Base-by-base conservation (phyloP, 805 yeast species). In the Candida chauliodis region DNA sequence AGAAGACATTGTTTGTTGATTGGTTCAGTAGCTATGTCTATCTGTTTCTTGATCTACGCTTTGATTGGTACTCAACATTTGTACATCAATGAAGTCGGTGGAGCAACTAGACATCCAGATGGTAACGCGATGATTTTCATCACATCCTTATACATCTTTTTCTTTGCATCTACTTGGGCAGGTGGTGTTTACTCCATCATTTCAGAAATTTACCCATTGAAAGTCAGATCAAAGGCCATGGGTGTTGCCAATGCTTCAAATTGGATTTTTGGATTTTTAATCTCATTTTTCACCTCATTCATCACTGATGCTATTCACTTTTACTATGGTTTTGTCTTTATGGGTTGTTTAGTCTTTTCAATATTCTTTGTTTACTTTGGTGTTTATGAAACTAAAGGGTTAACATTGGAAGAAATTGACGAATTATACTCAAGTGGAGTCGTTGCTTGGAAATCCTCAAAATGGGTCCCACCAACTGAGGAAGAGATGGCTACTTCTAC, bases 381-480 rank as follows among this genome's bases (percentile, higher is more conserved):
- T 48, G 79, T 86, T 43, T 78, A 79, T 51, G 91, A 84, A 64
- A 87, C 95, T 40, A 79, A 78, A 65, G 95, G 95, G 43, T 73
- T 85, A 50, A 73, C 85, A 29, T 74, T 87, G 58, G 95, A 86
- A 65, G 88, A 85, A 62, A 86, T 85, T 47, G 89, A 85, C 57
- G 79, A 75, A 53, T 66, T 81, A 70, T 82, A 79, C 52, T 67
- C 68, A 38, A 60, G 59, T 39, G 56, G 53, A 40, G 43, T 63
- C 37, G 43, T 48, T 14, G 61, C 72, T 30, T 66, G 67, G 68
- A 61, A 63, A 47, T 55, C 82, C 10, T 36, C 66, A 19, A 49
- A 47, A 37, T 81, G 77, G 78, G 69, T 67, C 36, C 83, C 84
- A 50, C 66, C 76, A 13, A 39, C 63, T 11, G 45, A 45, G 13